A percentile compares a stretch with the other conserved stretches of the same genome.
Evolutionary conservation across 1,139 yeast genomes (phyloP).

Genomic region (Yarrowia galli): DNA sequence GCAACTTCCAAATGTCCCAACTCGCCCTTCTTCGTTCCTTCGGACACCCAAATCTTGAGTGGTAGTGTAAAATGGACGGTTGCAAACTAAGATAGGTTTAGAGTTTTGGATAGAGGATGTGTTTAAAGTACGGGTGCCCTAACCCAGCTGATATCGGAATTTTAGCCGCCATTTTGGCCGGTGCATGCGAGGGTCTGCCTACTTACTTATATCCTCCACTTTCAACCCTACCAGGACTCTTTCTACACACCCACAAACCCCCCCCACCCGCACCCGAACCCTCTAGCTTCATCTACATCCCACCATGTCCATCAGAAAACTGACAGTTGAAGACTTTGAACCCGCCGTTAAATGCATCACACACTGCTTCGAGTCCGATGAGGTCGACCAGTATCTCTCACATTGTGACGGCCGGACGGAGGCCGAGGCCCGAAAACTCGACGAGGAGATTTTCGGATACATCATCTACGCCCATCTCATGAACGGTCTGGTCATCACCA

Average conservation of each 20-base stretch:
- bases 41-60: constrained; percentile 13
- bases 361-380: constrained; percentile 61
- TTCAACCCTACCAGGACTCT: not conserved
- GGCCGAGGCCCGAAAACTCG: constrained; percentile 54
- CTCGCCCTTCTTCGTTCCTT: no score
- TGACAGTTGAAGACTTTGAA: constrained; percentile 36
- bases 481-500: constrained; percentile 63
- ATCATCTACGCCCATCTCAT: constrained; percentile 64
- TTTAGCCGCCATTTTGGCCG: constrained; percentile 31
- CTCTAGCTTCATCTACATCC: not conserved
- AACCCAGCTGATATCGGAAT: constrained; percentile 35
- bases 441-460: constrained; percentile 61
- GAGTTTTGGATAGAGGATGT: constrained; percentile 23
- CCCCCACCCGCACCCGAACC: no score
- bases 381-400: constrained; percentile 60
- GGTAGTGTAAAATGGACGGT: not conserved
- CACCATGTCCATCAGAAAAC: constrained; percentile 35
- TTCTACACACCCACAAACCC: not conserved
- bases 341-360: constrained; percentile 62
- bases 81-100: constrained; percentile 15
- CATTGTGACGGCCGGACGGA: constrained; percentile 54
- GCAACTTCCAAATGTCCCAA: constrained; percentile 3
- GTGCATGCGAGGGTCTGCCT: not conserved
- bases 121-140: constrained; percentile 15
- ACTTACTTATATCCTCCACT: constrained; percentile 20